These are phyloP conservation scores for Tetraselmis chui DNA, from an alignment of 139 green algal genomes.

Conservation along the genomic window DNA sequence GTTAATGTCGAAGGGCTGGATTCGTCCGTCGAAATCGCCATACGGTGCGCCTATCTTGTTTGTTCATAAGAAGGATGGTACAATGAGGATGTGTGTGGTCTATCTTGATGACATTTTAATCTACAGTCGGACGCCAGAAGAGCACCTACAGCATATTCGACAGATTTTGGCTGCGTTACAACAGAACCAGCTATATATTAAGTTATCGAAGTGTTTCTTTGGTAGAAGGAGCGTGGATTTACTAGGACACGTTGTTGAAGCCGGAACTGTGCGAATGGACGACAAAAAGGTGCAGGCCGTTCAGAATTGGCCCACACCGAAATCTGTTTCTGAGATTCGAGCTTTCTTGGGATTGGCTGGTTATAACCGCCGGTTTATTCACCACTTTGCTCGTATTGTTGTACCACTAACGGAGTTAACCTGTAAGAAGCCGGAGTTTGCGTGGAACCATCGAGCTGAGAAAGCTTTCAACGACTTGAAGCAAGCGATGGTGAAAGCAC, in stretches of 20 bases:
- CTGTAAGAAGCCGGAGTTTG: neutral
- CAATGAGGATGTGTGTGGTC: neutral
- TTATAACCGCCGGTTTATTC: neutral
- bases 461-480: neutral
- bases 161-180: neutral
- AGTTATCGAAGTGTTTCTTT: neutral
- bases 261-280: neutral
- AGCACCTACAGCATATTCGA: neutral
- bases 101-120: slow-evolving; percentile 8
- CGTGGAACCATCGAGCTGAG: neutral
- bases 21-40: neutral
- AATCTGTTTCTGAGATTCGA: neutral
- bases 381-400: neutral
- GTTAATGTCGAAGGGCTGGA: neutral
- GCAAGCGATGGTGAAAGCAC: neutral
- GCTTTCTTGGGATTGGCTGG: neutral
- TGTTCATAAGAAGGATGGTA: neutral
- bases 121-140: neutral
- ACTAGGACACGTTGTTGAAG: neutral
- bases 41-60: neutral
- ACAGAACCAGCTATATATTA: neutral
- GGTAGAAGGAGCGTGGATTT: neutral
- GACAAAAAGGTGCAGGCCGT: neutral
- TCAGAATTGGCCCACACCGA: neutral
- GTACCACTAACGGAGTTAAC: neutral